These are phyloP conservation scores for Calonectria pteridis DNA, from an alignment of 2,329 filamentous ascomycete species.

Conservation along the genomic window DNA sequence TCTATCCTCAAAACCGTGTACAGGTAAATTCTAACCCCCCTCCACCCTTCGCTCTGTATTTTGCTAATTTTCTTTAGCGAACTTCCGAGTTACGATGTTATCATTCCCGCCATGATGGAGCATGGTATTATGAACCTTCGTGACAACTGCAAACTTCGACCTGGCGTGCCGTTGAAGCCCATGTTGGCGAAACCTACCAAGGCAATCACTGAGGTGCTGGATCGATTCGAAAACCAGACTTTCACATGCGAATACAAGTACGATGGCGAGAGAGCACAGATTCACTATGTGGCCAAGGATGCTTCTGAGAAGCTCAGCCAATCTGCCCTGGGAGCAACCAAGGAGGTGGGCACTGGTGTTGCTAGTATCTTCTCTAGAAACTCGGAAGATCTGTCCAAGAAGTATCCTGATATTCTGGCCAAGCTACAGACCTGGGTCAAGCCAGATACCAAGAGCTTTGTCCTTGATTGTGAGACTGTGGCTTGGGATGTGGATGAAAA, in stretches of 20 bases:
- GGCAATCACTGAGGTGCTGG: slow-evolving; percentile 95
- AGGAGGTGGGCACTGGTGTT: slow-evolving; percentile 78
- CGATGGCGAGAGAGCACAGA: slow-evolving; percentile 97
- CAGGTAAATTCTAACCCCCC: slow-evolving; percentile 65
- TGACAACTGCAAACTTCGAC: slow-evolving; percentile 90
- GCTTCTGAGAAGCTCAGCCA: slow-evolving; percentile 77
- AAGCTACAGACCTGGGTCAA: slow-evolving; percentile 94
- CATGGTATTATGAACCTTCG: slow-evolving; percentile 86
- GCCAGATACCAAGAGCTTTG: slow-evolving; percentile 90
- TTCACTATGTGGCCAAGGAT: slow-evolving; percentile 93
- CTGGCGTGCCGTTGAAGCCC: slow-evolving; percentile 94
- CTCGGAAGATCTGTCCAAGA: slow-evolving; percentile 96
- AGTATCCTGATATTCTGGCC: slow-evolving; percentile 94
- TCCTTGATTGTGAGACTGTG: slow-evolving; percentile 98
- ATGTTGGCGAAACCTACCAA: slow-evolving; percentile 99
- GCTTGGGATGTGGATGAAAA: slow-evolving; percentile 96
- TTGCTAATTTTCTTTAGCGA: slow-evolving; percentile 72
- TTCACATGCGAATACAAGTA: slow-evolving; percentile 99
- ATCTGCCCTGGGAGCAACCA: slow-evolving; percentile 69
- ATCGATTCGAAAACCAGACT: slow-evolving; percentile 93
- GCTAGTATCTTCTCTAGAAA: slow-evolving; percentile 97
- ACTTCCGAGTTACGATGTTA: slow-evolving; percentile 93
- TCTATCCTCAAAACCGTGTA: slow-evolving; percentile 90
- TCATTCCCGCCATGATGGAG: slow-evolving; percentile 89
- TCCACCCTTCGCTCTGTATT: background rate